phyloP scores from a whole-genome alignment of 768 basidiomycete genomes.

The Russula vinacea region DNA sequence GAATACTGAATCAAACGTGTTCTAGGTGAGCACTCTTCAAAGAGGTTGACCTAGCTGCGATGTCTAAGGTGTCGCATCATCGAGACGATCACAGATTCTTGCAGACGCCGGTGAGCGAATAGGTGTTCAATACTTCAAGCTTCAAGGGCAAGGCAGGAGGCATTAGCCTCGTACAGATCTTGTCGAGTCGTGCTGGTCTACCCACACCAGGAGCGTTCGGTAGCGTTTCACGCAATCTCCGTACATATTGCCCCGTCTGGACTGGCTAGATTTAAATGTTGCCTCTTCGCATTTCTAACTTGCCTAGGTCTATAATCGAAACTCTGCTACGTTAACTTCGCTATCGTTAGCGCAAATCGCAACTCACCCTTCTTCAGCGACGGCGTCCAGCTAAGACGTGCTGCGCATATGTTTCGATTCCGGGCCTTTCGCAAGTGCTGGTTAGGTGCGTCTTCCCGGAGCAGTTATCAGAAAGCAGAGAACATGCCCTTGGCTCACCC shows the following conservation, averaged over 20 bases:
- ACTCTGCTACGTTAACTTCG: neutral
- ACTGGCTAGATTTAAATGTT: neutral
- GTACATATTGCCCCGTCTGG: neutral
- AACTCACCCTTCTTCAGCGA: neutral
- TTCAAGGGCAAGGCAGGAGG: too few species aligned
- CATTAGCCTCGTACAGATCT: too few species aligned
- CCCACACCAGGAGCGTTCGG: too few species aligned
- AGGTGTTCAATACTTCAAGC: too few species aligned
- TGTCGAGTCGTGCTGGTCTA: too few species aligned
- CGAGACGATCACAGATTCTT: too few species aligned
- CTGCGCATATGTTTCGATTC: constrained; percentile 22
- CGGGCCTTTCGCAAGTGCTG: constrained; percentile 30
- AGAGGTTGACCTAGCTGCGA: too few species aligned
- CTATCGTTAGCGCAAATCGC: neutral
- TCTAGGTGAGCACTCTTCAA: too few species aligned
- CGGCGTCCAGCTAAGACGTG: neutral
- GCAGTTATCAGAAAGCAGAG: neutral
- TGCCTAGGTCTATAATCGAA: neutral
- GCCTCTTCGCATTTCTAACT: neutral
- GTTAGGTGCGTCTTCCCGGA: constrained; percentile 17
- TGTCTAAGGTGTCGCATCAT: too few species aligned
- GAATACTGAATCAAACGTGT: too few species aligned
- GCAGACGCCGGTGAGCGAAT: too few species aligned
- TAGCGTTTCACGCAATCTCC: too few species aligned
- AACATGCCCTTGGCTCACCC: neutral